Evolutionary conservation across 2,329 filamentous ascomycete genomes (phyloP), one percentile per base, ranked within the genome.

Genomic region (Aspergillus pseudoviridinutans): DNA sequence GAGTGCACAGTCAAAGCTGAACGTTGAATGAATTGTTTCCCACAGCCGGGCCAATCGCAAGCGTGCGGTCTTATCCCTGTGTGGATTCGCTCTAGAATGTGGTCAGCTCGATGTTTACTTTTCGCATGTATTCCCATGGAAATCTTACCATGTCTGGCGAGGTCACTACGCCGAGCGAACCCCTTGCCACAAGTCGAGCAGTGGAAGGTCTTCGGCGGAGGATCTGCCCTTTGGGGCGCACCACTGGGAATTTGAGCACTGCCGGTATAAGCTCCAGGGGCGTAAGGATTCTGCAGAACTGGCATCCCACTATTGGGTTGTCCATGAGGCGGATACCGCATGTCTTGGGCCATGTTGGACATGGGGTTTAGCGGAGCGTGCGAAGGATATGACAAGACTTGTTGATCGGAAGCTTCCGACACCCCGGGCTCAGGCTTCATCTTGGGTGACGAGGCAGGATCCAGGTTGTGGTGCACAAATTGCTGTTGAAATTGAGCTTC

Each of bases 1-100:
- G 90, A 88, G 75, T 97, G 94, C 7, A 99, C 94, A 0, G 94
- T 99, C 73, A 99, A 79, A 24, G 94, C 94, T 28, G 92, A 97
- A 56, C 94, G 85, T 75, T 99, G 94, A 66, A 99, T 99, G 73
- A 99, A 99, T 71, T 93, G 90, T 77, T 97, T 99, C 63, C 90
- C 90, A 73, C 94, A 99, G 54, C 86, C 87, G 44, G 88, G 88
- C 72, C 86, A 91, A 68, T 97, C 92, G 76, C 94, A 99, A 51
- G 93, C 88, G 72, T 99, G 94, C 51, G 94, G 94, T 58, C 93
- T 84, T 57, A 92, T 83, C 49, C 93, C 93, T 60, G 87, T 96
- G 76, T 99, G 94, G 64, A 99, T 99, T 49, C 94, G 91, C 78
- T 97, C 93, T 97, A 67, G 5, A 60, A 28, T 44, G 54, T 50